Conservation (phyloP, 179 eudicot species). For the Silene coronaria region DNA sequence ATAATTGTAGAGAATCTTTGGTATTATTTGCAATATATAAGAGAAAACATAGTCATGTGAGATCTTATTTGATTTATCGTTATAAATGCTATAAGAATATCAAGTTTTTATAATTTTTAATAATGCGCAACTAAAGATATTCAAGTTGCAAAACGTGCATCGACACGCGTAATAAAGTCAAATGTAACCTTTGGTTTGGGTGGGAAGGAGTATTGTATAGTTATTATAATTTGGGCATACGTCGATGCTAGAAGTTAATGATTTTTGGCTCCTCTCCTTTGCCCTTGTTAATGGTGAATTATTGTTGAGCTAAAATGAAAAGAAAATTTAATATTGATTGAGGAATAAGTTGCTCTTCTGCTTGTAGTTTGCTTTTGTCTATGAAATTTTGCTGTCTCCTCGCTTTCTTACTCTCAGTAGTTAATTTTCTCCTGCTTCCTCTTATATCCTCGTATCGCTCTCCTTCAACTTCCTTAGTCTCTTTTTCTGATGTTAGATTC, state of each 20-base stretch:
- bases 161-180: too few species aligned
- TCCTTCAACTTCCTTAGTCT: background rate
- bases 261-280: background rate
- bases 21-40: too few species aligned
- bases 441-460: background rate
- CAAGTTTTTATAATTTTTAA: too few species aligned
- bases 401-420: background rate
- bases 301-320: slow-evolving; percentile 1
- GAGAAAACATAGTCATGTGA: too few species aligned
- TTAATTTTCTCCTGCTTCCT: background rate
- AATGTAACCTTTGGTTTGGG: too few species aligned
- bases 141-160: too few species aligned
- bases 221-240: background rate
- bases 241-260: background rate
- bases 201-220: too few species aligned
- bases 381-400: background rate
- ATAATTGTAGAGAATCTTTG: too few species aligned
- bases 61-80: too few species aligned
- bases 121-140: too few species aligned
- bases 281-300: background rate
- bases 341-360: background rate
- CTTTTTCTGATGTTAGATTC: background rate
- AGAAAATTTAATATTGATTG: background rate
- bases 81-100: too few species aligned
- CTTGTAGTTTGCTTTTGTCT: too few species aligned